Evolutionary conservation across 2,329 filamentous ascomycete genomes (phyloP), one percentile per base, ranked within the genome.

Genomic region (Aspergillus sp.): DNA sequence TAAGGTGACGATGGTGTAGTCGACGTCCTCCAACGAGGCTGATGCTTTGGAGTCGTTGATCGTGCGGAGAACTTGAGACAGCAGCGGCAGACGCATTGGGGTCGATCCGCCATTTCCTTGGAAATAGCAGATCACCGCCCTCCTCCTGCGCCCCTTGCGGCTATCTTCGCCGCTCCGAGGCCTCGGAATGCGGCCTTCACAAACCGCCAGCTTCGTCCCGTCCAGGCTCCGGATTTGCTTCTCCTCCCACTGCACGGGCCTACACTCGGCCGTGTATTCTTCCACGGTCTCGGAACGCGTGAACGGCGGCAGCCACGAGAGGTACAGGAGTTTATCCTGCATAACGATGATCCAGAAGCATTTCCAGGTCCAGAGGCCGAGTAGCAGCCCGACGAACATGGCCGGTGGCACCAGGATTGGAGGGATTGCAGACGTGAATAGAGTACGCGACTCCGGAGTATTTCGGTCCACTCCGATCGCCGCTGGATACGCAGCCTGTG

Each of bases 241-340:
- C 61, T 89, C 84, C n/a, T 76, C 70, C 89, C 89, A 93, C 36
- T 65, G 54, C n/a, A 91, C 75, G 0, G 83, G 84, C 21, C 72
- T 74, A 58, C 86, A 89, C 34, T 81, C 76, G 3, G 69, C 66
- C 21, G 75, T 74, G 64, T 89, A 91, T 60, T 88, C 83, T 3
- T 75, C 72, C 34, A 92, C 86, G 52, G 73, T 84, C 72, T 91
- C 86, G 20, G 80, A 78, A 14, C 88, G 80, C 0, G 88, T 79
- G 63, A 87, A 87, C 2, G 88, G 88, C 16, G 88, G 88, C 47
- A 91, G 72, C 43, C 86, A 87, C 0, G 88, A 87, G 76, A 91
- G 90, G 71, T 91, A 92, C 54, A 92, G 88, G 65, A 92, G 89
- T 65, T 87, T 87, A 64, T 92, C 89, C 71, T 92, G 89, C 66